Percentiles rank a stretch among this genome's conserved stretches.
Evolutionary conservation across 768 basidiomycete species (phyloP).

Genomic region (Pleurotus ostreatus): DNA sequence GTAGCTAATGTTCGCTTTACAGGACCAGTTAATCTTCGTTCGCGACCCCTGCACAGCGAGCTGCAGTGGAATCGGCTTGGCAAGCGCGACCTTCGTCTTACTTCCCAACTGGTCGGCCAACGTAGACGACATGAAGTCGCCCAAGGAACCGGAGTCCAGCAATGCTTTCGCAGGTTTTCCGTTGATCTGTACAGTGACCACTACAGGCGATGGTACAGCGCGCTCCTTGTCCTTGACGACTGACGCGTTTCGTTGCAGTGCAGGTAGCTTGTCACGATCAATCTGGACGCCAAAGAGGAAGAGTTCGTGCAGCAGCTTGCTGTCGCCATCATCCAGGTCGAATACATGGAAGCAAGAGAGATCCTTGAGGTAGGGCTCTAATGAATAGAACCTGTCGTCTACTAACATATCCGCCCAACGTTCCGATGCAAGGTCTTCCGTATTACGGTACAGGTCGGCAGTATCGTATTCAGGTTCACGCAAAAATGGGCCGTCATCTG

Average conservation of each 20-base stretch:
- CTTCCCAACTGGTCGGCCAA: constrained; percentile 33
- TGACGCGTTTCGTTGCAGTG: constrained; percentile 22
- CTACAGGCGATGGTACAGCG: constrained; percentile 26
- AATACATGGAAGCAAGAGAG: neutral
- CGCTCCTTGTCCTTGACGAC: constrained; percentile 14
- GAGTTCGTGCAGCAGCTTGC: neutral
- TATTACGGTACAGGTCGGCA: too few species aligned
- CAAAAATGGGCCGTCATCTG: too few species aligned
- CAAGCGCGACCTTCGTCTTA: constrained; percentile 16
- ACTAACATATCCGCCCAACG: too few species aligned
- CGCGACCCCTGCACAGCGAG: constrained; percentile 38
- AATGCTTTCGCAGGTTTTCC: constrained; percentile 28
- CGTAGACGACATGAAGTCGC: constrained; percentile 36
- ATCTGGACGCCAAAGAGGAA: neutral
- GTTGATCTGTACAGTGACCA: constrained; percentile 27
- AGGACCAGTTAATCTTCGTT: constrained; percentile 27
- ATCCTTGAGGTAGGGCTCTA: too few species aligned
- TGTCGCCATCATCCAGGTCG: neutral
- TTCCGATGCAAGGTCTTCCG: too few species aligned
- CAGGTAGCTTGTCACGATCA: neutral
- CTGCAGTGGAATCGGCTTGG: constrained; percentile 28
- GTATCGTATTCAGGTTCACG: too few species aligned
- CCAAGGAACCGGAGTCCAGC: constrained; percentile 33
- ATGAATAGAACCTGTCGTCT: too few species aligned
- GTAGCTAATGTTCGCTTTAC: constrained; percentile 24